Conservation (phyloP, 495 filamentous ascomycete species). For the Letharia lupina region DNA sequence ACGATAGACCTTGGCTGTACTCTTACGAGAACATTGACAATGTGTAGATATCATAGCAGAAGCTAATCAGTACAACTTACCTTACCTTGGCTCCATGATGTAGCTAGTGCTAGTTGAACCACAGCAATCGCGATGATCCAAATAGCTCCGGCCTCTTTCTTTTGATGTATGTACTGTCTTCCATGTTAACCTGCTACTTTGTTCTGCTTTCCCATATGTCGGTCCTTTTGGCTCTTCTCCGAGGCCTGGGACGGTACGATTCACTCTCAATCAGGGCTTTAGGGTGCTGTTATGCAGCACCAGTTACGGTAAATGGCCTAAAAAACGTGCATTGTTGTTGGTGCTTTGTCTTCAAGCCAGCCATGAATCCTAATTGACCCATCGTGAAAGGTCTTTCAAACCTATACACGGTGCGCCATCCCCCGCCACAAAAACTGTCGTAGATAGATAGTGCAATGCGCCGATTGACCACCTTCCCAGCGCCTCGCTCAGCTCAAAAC, state of each 20-base stretch:
- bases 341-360: background rate
- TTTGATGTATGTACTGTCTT: background rate
- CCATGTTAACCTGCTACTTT: background rate
- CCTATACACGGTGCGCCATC: background rate
- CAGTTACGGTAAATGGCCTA: background rate
- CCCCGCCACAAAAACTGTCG: background rate
- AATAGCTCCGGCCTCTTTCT: background rate
- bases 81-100: background rate
- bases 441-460: background rate
- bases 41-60: background rate
- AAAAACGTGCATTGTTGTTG: background rate
- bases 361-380: background rate
- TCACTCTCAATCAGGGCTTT: background rate
- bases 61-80: background rate
- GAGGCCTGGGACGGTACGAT: background rate
- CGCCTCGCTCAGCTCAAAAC: slow-evolving; percentile 7
- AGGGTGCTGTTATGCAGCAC: background rate
- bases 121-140: background rate
- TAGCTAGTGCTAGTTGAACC: background rate
- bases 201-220: too few relatives aligned
- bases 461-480: background rate
- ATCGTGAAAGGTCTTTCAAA: background rate
- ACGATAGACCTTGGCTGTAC: background rate
- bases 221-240: background rate
- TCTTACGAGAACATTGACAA: background rate